A percentile compares a stretch with the other conserved stretches of the same genome.
These are phyloP conservation scores for Barnettozyma siamensis DNA, from an alignment of 805 yeast species.

Conservation along the genomic window DNA sequence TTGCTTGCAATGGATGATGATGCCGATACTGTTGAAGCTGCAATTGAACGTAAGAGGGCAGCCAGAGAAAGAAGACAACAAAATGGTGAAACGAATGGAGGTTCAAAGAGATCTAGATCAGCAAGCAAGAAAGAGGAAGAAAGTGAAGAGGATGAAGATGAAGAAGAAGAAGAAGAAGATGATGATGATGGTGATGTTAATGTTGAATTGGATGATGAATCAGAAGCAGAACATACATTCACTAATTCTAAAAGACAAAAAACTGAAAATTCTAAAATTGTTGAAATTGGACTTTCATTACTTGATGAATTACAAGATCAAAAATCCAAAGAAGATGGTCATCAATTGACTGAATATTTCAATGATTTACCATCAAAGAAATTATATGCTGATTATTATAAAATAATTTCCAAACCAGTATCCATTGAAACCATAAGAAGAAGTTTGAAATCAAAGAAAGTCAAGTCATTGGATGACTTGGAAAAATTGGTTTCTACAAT, in stretches of 20 bases:
- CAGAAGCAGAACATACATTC: neutral
- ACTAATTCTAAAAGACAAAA: too few relatives aligned
- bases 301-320: constrained; percentile 38
- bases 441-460: constrained; percentile 46
- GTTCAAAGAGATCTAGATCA: constrained; percentile 21
- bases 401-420: constrained; percentile 49
- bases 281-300: constrained; percentile 29
- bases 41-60: constrained; percentile 32
- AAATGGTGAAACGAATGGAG: constrained; percentile 10
- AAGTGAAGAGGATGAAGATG: constrained; percentile 3
- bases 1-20: constrained; percentile 73
- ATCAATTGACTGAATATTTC: constrained; percentile 50
- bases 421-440: constrained; percentile 59
- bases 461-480: constrained; percentile 41
- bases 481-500: constrained; percentile 61
- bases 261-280: too few relatives aligned
- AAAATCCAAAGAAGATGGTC: constrained; percentile 41
- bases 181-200: constrained; percentile 5
- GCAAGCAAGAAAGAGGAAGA: constrained; percentile 6
- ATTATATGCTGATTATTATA: constrained; percentile 80
- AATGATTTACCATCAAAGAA: constrained; percentile 64
- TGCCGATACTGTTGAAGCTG: constrained; percentile 36
- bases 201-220: constrained; percentile 5
- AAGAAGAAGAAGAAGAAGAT: neutral
- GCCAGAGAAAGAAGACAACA: constrained; percentile 24